Evolutionary conservation across 1,284 basidiomycete genomes (phyloP), one percentile per base, ranked within the genome.

Genomic region (Rhodotorula sp.): DNA sequence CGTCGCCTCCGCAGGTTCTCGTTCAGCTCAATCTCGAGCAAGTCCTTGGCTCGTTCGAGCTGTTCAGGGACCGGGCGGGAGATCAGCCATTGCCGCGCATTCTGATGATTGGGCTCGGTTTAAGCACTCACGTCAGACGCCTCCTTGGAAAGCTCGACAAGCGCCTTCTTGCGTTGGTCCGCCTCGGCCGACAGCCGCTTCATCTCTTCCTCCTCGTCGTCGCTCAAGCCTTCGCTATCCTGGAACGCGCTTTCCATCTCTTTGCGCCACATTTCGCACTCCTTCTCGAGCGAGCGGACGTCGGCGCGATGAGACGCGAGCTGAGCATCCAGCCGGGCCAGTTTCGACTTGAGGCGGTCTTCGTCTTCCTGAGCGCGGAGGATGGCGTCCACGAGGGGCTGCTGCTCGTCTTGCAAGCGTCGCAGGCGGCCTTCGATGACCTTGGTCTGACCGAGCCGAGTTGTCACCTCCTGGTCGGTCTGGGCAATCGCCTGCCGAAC

Each of bases 21-120:
- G 74, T 91, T 92, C 48, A 99, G 85, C 81, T 99, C 96, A 65
- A 98, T 95, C 81, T 97, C 92, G 31, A 97, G 83, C 20, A 89
- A 83, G 79, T 89, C 91, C 81, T 92, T 93, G 74, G 86, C 86
- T 31, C 88, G 87, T 52, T 90, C 89, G 67, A 95, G 82, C 92
- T 97, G 74, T 52, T 62, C 60, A 62, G 57, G 57, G 58, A 48
- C 34, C 34, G 20, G 18, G 57, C 12, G 18, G 39, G 10, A 10
- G 31, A 18, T 52, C 60, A 54, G 62, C 34, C 34, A 59, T 26
- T 58, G 57, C 47, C 65, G 56, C 23, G 60, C 12, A 52, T 21
- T 34, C 15, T 21, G 16, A 20, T 23, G 16, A 18, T 26, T 65
- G 60, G 2, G 39, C n/a, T 43, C 72, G 64, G 26, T 6, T 34